Conservation (phyloP, 768 basidiomycete genomes). For the Podaxis sp. region DNA sequence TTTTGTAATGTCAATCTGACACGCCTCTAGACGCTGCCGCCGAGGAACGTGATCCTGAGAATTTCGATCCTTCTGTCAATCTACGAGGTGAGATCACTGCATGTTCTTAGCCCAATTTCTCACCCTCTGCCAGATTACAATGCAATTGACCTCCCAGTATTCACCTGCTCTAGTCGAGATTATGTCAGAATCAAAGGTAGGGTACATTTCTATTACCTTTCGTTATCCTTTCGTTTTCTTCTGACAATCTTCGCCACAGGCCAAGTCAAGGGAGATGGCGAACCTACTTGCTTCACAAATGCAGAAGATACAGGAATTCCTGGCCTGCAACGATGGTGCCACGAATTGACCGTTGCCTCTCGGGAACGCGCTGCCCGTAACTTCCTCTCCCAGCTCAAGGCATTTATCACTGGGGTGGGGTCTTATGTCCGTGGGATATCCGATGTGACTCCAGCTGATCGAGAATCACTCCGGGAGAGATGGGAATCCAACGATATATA, state of each 20-base stretch:
- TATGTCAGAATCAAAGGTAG: conserved; percentile 55
- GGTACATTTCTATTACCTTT: not conserved
- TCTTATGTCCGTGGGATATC: conserved; percentile 50
- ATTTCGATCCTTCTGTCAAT: conserved; percentile 50
- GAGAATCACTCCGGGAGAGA: conserved; percentile 44
- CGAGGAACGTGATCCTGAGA: conserved; percentile 54
- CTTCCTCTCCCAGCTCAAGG: conserved; percentile 46
- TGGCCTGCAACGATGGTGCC: conserved; percentile 57
- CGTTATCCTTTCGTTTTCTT: not conserved
- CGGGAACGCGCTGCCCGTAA: conserved; percentile 43
- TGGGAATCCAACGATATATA: conserved; percentile 46
- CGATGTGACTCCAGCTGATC: conserved; percentile 49
- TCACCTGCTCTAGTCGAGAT: conserved; percentile 60
- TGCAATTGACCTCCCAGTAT: conserved; percentile 59
- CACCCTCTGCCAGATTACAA: conserved; percentile 45
- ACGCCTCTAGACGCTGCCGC: conserved; percentile 46
- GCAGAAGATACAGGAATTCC: conserved; percentile 56
- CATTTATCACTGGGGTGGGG: conserved; percentile 46
- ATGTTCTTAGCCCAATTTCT: not conserved
- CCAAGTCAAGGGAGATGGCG: conserved; percentile 61
- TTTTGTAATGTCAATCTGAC: not conserved
- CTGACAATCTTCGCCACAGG: conserved; percentile 27
- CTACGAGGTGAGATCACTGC: conserved; percentile 38
- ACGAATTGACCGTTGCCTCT: conserved; percentile 49
- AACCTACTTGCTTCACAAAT: conserved; percentile 52